A percentile compares a stretch with the other conserved stretches of the same genome.
These are phyloP conservation scores for Thermomyces lanuginosus DNA, from an alignment of 2,329 filamentous ascomycete genomes.

Conservation along the genomic window DNA sequence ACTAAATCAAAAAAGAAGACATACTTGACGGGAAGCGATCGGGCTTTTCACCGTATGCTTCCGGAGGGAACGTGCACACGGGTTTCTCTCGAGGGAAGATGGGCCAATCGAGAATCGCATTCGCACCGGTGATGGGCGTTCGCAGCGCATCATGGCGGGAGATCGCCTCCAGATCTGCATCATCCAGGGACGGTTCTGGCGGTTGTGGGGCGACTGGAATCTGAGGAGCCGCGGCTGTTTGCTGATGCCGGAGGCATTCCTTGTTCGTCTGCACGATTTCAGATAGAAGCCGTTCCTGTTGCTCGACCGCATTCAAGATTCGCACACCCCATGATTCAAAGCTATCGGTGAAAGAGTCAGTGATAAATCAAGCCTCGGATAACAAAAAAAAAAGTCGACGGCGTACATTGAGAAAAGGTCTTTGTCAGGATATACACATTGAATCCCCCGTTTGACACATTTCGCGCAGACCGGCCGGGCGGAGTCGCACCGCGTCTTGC, in stretches of 20 bases:
- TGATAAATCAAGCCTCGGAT: slow-evolving; percentile 5
- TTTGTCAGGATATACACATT: slow-evolving; percentile 12
- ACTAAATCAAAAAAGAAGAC: slow-evolving; percentile 1
- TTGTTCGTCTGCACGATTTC: slow-evolving; percentile 5
- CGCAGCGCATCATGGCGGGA: slow-evolving; percentile 13
- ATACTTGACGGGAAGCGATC: slow-evolving; percentile 10
- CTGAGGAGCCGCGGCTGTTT: too few species aligned
- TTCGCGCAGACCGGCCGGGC: slow-evolving; percentile 12
- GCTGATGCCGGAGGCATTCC: background rate
- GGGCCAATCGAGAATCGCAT: slow-evolving; percentile 14
- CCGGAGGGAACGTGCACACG: slow-evolving; percentile 11
- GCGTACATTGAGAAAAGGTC: slow-evolving; percentile 11
- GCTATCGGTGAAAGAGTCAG: slow-evolving; percentile 7
- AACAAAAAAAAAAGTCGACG: too few species aligned
- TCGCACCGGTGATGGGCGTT: slow-evolving; percentile 13
- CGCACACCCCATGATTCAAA: slow-evolving; percentile 12
- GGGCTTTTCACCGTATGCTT: slow-evolving; percentile 11
- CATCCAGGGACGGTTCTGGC: slow-evolving; percentile 8
- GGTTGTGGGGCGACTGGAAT: too few species aligned
- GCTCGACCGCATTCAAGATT: slow-evolving; percentile 12
- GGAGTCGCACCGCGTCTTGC: slow-evolving; percentile 14
- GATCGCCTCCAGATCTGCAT: slow-evolving; percentile 11
- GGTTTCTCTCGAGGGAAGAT: slow-evolving; percentile 12
- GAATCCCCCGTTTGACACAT: slow-evolving; percentile 11
- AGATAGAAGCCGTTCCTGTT: slow-evolving; percentile 10